phyloP scores from a whole-genome alignment of 2,329 filamentous ascomycete genomes.

The Juglanconis sp. region DNA sequence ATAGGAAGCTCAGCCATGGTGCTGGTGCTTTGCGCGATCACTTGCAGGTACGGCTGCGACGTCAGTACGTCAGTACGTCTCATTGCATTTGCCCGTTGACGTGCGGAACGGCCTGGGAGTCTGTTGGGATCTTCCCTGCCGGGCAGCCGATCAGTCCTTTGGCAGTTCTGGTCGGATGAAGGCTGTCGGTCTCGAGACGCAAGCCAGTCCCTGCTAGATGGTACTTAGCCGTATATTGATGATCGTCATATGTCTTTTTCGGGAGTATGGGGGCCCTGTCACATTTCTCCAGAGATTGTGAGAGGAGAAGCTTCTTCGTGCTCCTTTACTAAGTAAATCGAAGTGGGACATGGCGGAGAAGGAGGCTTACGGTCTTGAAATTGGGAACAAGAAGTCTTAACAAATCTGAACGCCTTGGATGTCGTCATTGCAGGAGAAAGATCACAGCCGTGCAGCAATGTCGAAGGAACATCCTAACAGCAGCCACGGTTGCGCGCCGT shows the following conservation, averaged over 20 bases:
- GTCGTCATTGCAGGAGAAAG: background rate
- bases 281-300: background rate
- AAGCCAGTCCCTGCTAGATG: slow-evolving; percentile 6
- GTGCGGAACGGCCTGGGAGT: slow-evolving; percentile 5
- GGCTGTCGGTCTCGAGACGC: background rate
- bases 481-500: background rate
- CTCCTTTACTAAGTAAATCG: background rate
- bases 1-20: background rate
- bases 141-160: slow-evolving; percentile 7
- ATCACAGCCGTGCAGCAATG: background rate
- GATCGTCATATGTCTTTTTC: background rate
- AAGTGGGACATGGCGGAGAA: background rate
- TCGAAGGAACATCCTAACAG: background rate
- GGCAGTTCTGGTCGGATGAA: slow-evolving; percentile 1
- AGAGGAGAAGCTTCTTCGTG: background rate
- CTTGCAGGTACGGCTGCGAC: background rate
- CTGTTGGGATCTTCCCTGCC: slow-evolving; percentile 17
- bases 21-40: background rate
- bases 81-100: slow-evolving; percentile 8
- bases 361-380: background rate
- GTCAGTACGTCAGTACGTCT: background rate
- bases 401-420: background rate
- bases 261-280: background rate
- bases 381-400: background rate
- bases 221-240: background rate